Conservation (phyloP, 2,329 filamentous ascomycete genomes). For the Aphanoascus verrucosus region DNA sequence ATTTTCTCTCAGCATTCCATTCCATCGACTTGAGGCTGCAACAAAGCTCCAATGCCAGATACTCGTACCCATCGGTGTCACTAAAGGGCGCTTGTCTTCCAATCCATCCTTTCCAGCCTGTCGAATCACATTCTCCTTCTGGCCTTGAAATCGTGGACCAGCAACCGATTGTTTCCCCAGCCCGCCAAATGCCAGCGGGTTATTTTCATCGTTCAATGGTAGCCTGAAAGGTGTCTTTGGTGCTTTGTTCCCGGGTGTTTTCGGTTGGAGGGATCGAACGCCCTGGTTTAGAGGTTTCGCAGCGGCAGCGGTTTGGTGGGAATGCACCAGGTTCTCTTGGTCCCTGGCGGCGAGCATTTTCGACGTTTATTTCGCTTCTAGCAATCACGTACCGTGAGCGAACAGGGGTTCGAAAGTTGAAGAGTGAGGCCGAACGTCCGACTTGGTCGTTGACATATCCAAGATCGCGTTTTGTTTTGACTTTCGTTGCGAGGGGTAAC, state of each 20-base stretch:
- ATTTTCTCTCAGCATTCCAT: not conserved
- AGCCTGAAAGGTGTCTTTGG: conserved; percentile 76
- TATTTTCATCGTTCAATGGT: conserved; percentile 76
- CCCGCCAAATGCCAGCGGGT: conserved; percentile 45
- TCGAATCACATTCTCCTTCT: conserved; percentile 46
- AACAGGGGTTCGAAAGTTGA: not conserved
- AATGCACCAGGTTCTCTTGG: conserved; percentile 77
- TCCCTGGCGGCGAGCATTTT: conserved; percentile 70
- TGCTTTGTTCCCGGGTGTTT: conserved; percentile 65
- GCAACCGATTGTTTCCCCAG: conserved; percentile 32
- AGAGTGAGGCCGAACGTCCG: not conserved
- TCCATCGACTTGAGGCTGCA: conserved; percentile 25
- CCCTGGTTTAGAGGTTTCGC: conserved; percentile 62
- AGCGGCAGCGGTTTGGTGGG: conserved; percentile 58
- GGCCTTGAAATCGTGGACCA: conserved; percentile 32
- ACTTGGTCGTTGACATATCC: not conserved
- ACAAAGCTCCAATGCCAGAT: not conserved
- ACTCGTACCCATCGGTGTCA: conserved; percentile 64
- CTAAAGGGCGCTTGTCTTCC: conserved; percentile 53
- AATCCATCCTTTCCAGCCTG: conserved; percentile 42
- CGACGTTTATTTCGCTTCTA: not conserved
- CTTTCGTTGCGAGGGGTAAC: conserved; percentile 3
- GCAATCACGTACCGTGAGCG: not conserved
- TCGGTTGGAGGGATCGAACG: conserved; percentile 52
- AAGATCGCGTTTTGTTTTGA: conserved; percentile 1